These are phyloP conservation scores for Coniochaeta ligniaria DNA, from an alignment of 2,329 filamentous ascomycete species.

Conservation along the genomic window DNA sequence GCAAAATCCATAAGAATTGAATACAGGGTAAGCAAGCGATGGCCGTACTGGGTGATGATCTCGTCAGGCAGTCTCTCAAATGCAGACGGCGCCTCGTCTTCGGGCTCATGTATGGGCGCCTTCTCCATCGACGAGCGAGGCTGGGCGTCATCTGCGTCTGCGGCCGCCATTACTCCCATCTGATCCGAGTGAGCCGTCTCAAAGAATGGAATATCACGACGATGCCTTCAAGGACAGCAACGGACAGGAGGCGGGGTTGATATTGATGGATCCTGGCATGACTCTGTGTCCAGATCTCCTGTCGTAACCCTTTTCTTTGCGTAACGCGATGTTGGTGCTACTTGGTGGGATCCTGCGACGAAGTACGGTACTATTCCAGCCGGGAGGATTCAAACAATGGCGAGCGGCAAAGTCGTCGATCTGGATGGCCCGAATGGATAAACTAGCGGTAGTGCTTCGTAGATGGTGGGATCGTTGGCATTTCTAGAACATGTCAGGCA, in stretches of 20 bases:
- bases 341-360: background rate
- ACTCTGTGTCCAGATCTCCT: background rate
- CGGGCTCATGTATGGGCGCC: conserved; percentile 12
- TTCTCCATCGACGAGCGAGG: conserved; percentile 25
- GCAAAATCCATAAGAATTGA: background rate
- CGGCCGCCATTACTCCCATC: conserved; percentile 12
- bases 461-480: conserved; percentile 1
- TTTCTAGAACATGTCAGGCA: conserved; percentile 1
- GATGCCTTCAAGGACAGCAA: background rate
- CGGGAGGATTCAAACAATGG: background rate
- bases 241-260: background rate
- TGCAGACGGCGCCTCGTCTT: conserved; percentile 22
- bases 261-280: background rate
- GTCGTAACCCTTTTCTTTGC: background rate
- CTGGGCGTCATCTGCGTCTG: conserved; percentile 10
- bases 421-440: background rate
- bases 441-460: background rate
- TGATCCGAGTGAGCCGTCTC: background rate
- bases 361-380: background rate
- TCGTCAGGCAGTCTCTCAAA: conserved; percentile 58
- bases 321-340: background rate
- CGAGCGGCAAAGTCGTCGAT: background rate
- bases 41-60: conserved; percentile 59
- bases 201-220: background rate
- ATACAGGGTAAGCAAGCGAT: background rate